Evolutionary conservation across 345 rosid genomes (phyloP).

Genomic region (Citrus cavaleriei): DNA sequence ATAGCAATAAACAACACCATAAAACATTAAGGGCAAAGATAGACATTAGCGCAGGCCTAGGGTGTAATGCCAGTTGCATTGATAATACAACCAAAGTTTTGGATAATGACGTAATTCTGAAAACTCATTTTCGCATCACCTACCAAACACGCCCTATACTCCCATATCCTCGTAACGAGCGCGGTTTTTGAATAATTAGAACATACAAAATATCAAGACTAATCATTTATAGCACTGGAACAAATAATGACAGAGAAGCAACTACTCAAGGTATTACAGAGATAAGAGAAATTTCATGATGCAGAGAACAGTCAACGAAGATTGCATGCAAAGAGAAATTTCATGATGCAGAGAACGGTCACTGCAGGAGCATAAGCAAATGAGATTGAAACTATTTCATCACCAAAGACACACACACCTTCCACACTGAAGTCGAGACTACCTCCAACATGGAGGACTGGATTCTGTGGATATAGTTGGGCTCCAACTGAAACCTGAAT

Average conservation of each 20-base stretch:
- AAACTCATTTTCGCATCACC: background rate
- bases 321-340: background rate
- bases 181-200: background rate
- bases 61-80: background rate
- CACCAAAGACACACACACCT: constrained; percentile 54
- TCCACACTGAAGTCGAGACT: constrained; percentile 49
- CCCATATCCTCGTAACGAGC: background rate
- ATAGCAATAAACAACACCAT: background rate
- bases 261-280: background rate
- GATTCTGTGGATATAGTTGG: constrained; percentile 64
- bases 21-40: background rate
- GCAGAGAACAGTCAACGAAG: background rate
- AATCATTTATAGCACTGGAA: background rate
- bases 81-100: background rate
- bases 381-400: constrained; percentile 4
- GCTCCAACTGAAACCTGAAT: constrained; percentile 88
- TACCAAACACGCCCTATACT: background rate
- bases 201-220: background rate
- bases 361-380: background rate
- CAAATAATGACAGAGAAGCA: background rate
- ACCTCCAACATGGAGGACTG: constrained; percentile 55
- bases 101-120: background rate
- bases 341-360: background rate
- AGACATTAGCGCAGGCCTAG: background rate
- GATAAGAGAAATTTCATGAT: background rate